A percentile compares a stretch with the other conserved stretches of the same genome.
phyloP scores from a whole-genome alignment of 371 early-diverging fungal species.

The Mucor plumbeus region DNA sequence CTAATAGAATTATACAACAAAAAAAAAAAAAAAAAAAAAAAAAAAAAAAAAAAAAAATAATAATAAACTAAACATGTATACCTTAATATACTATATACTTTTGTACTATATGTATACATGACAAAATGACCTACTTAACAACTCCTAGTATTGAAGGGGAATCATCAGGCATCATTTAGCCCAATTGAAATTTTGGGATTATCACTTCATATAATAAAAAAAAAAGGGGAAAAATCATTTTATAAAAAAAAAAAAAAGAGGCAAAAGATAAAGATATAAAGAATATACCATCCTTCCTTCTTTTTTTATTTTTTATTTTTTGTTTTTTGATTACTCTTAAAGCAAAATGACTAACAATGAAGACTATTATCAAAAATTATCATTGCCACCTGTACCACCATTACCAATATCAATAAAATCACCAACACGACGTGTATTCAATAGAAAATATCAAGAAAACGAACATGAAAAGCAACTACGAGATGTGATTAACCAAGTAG shows the following conservation, averaged over 20 bases:
- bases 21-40: no score
- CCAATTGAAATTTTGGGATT: slow-evolving; percentile 14
- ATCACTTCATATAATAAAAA: slow-evolving; percentile 10
- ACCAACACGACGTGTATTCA: not conserved
- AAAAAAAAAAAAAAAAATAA: no score
- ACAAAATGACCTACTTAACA: not conserved
- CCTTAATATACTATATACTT: not conserved
- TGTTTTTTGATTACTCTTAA: not conserved
- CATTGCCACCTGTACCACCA: slow-evolving; percentile 22
- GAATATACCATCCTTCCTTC: not conserved
- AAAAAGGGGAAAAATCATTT: not conserved
- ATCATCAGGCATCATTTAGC: not conserved
- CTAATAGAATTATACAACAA: no score
- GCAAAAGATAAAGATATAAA: slow-evolving; percentile 2
- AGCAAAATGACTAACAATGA: not conserved
- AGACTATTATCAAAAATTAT: slow-evolving; percentile 17
- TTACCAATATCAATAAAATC: not conserved
- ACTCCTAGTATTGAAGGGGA: not conserved
- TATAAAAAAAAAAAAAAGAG: no score
- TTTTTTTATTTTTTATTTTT: slow-evolving; percentile 3
- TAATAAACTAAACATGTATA: slow-evolving; percentile 5
- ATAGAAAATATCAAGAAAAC: slow-evolving; percentile 12
- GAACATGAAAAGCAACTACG: slow-evolving; percentile 8
- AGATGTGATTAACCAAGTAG: slow-evolving; percentile 8
- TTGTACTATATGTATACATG: not conserved